Evolutionary conservation across 805 yeast genomes (phyloP).

Genomic region (Diddensiella caesifluorescens): DNA sequence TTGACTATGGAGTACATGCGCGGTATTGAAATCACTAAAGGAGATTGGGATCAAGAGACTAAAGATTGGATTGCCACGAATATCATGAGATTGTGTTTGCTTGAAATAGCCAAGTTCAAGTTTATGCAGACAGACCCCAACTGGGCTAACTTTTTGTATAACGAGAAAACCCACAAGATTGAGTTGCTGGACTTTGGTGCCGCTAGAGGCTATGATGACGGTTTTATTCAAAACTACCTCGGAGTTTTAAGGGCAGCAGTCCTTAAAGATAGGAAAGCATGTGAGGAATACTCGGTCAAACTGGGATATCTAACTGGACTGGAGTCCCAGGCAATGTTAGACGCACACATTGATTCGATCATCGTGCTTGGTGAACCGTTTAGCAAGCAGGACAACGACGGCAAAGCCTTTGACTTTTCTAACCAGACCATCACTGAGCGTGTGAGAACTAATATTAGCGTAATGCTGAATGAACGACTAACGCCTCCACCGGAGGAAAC

Average conservation of each 20-base stretch:
- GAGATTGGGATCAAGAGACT: constrained; percentile 63
- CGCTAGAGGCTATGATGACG: constrained; percentile 66
- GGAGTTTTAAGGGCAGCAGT: constrained; percentile 72
- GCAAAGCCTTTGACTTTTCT: constrained; percentile 59
- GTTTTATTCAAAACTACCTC: constrained; percentile 65
- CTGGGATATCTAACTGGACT: constrained; percentile 90
- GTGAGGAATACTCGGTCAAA: constrained; percentile 58
- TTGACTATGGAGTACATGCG: constrained; percentile 85
- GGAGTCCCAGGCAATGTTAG: constrained; percentile 80
- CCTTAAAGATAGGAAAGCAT: constrained; percentile 55
- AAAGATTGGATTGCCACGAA: constrained; percentile 77
- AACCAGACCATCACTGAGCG: constrained; percentile 91
- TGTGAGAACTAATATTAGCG: constrained; percentile 77
- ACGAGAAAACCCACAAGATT: constrained; percentile 60
- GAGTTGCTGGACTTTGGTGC: constrained; percentile 96
- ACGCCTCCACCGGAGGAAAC: constrained; percentile 99
- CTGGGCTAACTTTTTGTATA: constrained; percentile 95
- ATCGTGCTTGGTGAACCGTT: constrained; percentile 92
- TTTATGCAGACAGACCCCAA: constrained; percentile 99
- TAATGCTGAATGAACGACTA: constrained; percentile 86
- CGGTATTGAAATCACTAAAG: constrained; percentile 77
- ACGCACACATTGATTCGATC: constrained; percentile 89
- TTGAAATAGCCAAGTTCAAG: constrained; percentile 75
- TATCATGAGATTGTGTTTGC: constrained; percentile 79
- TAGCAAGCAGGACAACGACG: constrained; percentile 44